A percentile compares a stretch with the other conserved stretches of the same genome.
Evolutionary conservation across 257 asterid species (phyloP).

Genomic region (Ballota nigra): DNA sequence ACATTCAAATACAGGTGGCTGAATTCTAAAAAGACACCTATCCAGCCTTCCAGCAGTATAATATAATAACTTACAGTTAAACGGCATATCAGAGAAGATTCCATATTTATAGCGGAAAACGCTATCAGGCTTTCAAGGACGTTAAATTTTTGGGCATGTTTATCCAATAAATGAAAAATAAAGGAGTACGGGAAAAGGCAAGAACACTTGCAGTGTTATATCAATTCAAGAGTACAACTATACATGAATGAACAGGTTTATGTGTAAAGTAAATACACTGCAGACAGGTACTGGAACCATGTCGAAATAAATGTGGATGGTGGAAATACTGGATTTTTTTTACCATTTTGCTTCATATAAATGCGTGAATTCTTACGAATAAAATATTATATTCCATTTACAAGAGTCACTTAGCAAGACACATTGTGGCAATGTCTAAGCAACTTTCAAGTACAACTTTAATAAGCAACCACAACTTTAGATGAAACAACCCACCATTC

Average conservation of each 20-base stretch:
- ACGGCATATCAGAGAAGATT: neutral
- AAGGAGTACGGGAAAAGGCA: neutral
- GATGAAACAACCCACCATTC: neutral
- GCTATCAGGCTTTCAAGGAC: neutral
- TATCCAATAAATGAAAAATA: neutral
- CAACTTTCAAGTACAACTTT: neutral
- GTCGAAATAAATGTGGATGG: neutral
- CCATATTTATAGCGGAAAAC: neutral
- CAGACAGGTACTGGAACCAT: neutral
- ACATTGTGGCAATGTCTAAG: neutral
- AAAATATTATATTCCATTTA: neutral
- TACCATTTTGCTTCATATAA: neutral
- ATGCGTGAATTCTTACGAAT: neutral
- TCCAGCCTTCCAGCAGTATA: neutral
- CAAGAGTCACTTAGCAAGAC: neutral
- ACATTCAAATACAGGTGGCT: neutral
- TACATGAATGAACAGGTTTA: neutral
- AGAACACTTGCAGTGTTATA: neutral
- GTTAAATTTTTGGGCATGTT: neutral
- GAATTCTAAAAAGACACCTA: neutral
- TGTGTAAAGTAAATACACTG: constrained; percentile 5
- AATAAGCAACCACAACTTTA: neutral
- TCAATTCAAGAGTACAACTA: neutral
- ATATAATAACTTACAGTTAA: neutral
- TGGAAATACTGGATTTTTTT: neutral